phyloP scores from a whole-genome alignment of 2,329 filamentous ascomycete genomes.

The Purpureocillium lavendulum region DNA sequence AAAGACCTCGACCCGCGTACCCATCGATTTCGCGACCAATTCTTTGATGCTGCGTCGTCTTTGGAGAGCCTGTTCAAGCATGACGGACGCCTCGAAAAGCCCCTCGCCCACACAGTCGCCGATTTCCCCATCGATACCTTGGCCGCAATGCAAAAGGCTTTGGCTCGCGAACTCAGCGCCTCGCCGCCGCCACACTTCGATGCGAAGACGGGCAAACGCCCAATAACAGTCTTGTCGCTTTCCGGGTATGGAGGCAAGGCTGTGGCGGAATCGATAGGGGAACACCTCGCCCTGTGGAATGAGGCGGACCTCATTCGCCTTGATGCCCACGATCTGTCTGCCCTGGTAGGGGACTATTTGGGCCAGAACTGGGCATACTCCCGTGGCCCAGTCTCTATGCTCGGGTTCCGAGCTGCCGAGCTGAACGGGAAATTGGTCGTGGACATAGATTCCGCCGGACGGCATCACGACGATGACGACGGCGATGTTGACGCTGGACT shows the following conservation, averaged over 20 bases:
- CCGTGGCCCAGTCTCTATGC: constrained; percentile 39
- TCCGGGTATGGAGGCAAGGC: constrained; percentile 29
- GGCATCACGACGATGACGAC: constrained; percentile 23
- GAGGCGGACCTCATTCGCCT: constrained; percentile 60
- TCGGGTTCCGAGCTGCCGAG: constrained; percentile 49
- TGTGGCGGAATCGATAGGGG: constrained; percentile 43
- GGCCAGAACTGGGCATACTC: constrained; percentile 48
- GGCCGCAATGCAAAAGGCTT: constrained; percentile 17
- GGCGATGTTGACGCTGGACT: constrained; percentile 23
- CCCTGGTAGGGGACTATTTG: constrained; percentile 61
- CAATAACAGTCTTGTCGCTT: constrained; percentile 27
- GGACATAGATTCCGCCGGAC: constrained; percentile 28
- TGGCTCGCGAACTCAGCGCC: constrained; percentile 20
- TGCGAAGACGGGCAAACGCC: constrained; percentile 24
- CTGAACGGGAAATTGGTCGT: constrained; percentile 45
- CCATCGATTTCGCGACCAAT: constrained; percentile 20
- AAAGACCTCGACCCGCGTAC: constrained; percentile 22
- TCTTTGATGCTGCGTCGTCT: constrained; percentile 14
- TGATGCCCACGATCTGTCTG: constrained; percentile 60
- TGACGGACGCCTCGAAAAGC: constrained; percentile 21
- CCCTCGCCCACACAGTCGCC: constrained; percentile 24
- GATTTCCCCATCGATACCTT: constrained; percentile 25
- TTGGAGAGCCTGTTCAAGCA: constrained; percentile 19
- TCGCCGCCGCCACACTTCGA: constrained; percentile 19
- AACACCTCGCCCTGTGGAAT: constrained; percentile 51